phyloP scores from a whole-genome alignment of 1,284 basidiomycete genomes.

The Marasmius sp. region DNA sequence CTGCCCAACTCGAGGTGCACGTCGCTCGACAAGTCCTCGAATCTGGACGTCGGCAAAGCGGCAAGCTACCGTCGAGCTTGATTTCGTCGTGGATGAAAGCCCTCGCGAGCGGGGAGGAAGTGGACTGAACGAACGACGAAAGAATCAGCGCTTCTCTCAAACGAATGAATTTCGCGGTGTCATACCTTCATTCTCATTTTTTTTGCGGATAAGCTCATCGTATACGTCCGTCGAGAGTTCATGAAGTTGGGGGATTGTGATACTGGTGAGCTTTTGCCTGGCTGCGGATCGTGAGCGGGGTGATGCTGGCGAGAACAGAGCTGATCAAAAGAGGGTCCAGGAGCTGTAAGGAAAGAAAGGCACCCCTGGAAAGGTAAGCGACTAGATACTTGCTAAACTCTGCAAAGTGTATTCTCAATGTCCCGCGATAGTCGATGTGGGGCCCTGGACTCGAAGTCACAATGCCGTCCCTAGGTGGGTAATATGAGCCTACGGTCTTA shows the following conservation, averaged over 20 bases:
- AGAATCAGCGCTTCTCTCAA: constrained; percentile 12
- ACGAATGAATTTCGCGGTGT: constrained; percentile 17
- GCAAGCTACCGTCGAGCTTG: constrained; percentile 98
- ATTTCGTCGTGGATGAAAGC: constrained; percentile 98
- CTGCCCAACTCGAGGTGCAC: constrained; percentile 94
- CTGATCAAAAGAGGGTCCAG: background rate
- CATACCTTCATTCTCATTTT: constrained; percentile 67
- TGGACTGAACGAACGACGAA: constrained; percentile 53
- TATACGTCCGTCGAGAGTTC: constrained; percentile 94
- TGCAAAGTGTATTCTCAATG: constrained; percentile 73
- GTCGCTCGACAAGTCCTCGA: constrained; percentile 96
- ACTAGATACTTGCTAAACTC: constrained; percentile 76
- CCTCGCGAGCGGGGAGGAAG: constrained; percentile 87
- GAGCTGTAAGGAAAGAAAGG: background rate
- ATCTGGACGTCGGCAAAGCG: constrained; percentile 87
- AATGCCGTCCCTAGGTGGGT: too few relatives aligned
- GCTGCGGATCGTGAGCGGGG: constrained; percentile 80
- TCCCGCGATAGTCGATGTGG: constrained; percentile 57
- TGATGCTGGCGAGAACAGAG: constrained; percentile 45
- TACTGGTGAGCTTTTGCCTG: constrained; percentile 85
- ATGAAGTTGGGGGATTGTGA: constrained; percentile 90
- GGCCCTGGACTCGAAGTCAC: constrained; percentile 37
- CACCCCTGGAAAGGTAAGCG: constrained; percentile 74
- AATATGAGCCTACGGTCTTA: too few relatives aligned
- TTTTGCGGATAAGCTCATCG: constrained; percentile 86